These are phyloP conservation scores for Entomortierella chlamydospora DNA, from an alignment of 192 early-diverging fungal genomes.

Conservation along the genomic window DNA sequence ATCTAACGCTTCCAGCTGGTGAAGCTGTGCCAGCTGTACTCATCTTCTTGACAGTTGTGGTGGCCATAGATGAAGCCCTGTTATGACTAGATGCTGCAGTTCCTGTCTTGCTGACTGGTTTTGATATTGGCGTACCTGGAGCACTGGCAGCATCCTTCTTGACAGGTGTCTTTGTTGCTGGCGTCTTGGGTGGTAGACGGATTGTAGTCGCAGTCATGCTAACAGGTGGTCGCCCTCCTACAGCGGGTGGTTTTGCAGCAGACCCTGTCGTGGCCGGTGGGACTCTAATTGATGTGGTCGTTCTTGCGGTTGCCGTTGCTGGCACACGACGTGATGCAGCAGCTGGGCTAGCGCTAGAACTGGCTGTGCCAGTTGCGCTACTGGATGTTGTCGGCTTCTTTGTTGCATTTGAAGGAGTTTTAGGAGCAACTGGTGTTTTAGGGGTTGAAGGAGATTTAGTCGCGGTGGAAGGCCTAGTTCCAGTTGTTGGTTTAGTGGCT, in stretches of 20 bases:
- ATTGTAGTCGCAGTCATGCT: slow-evolving; percentile 52
- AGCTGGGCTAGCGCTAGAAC: neutral
- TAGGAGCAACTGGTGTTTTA: neutral
- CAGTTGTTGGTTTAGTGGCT: neutral
- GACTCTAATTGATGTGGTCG: slow-evolving; percentile 35
- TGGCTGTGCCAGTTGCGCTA: neutral
- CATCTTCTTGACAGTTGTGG: neutral
- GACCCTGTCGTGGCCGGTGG: slow-evolving; percentile 7
- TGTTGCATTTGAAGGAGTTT: neutral
- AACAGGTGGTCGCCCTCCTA: slow-evolving; percentile 25
- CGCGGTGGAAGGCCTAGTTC: neutral
- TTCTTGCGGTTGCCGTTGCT: slow-evolving; percentile 21
- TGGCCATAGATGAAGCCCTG: neutral
- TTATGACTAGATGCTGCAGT: neutral
- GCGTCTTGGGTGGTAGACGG: slow-evolving; percentile 8
- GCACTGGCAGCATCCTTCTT: neutral
- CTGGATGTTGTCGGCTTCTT: slow-evolving; percentile 1
- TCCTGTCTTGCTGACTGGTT: too few species aligned
- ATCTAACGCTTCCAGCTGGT: neutral
- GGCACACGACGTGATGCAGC: slow-evolving; percentile 10
- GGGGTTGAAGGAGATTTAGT: slow-evolving; percentile 1
- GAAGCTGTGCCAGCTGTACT: neutral
- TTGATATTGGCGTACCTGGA: neutral
- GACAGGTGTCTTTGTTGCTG: slow-evolving; percentile 1
- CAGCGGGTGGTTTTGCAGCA: slow-evolving; percentile 30